A percentile compares a stretch with the other conserved stretches of the same genome.
phyloP scores from a whole-genome alignment of 257 asterid species.

The Cinchona pubescens region DNA sequence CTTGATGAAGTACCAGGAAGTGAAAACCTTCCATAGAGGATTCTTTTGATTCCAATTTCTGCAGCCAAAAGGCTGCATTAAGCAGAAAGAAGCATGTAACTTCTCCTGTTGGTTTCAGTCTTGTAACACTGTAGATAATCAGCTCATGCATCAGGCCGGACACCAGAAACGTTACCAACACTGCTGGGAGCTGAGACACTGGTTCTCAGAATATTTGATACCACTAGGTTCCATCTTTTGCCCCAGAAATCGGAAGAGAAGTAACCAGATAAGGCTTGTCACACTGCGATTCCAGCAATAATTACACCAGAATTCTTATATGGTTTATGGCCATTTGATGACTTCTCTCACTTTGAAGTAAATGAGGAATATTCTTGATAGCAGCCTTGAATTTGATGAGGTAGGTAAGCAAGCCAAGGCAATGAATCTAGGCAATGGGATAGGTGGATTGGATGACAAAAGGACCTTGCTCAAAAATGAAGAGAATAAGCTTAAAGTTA shows the following conservation, averaged over 20 bases:
- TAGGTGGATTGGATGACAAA: slow-evolving; percentile 30
- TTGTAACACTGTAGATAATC: slow-evolving; percentile 38
- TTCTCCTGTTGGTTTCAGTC: slow-evolving; percentile 46
- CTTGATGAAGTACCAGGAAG: slow-evolving; percentile 29
- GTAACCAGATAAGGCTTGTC: slow-evolving; percentile 46
- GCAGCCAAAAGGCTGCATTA: slow-evolving; percentile 37
- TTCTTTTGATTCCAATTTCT: slow-evolving; percentile 39
- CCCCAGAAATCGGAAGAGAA: slow-evolving; percentile 67
- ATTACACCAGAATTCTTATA: slow-evolving; percentile 1
- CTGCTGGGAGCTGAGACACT: slow-evolving; percentile 27
- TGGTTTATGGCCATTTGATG: slow-evolving; percentile 14
- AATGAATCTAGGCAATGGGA: slow-evolving; percentile 35
- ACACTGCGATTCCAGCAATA: slow-evolving; percentile 49
- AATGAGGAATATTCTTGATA: slow-evolving; percentile 10
- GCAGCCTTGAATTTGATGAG: slow-evolving; percentile 30
- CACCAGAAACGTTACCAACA: slow-evolving; percentile 38
- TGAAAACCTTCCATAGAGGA: slow-evolving; percentile 14
- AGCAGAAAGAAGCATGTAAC: slow-evolving; percentile 38
- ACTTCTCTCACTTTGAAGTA: neutral
- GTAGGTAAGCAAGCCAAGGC: slow-evolving; percentile 48
- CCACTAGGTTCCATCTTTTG: slow-evolving; percentile 55
- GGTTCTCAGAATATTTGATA: slow-evolving; percentile 27
- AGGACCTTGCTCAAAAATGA: slow-evolving; percentile 47
- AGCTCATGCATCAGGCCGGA: slow-evolving; percentile 67
- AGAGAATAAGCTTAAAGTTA: slow-evolving; percentile 49